These are phyloP conservation scores for Ustilago hordei DNA, from an alignment of 1,284 basidiomycete genomes.

Conservation along the genomic window DNA sequence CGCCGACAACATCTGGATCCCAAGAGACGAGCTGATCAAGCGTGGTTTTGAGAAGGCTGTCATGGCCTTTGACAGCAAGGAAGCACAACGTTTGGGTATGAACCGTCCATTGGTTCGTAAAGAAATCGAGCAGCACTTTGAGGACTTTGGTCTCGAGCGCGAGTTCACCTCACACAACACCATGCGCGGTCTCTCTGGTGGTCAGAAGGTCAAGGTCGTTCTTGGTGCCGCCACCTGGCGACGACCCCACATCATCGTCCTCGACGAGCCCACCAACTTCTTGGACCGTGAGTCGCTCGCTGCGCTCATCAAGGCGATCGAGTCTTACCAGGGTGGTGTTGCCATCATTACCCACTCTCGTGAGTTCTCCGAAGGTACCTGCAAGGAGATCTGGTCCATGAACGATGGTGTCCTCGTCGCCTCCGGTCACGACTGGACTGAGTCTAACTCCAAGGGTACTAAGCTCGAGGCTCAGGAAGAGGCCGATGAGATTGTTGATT, in stretches of 20 bases:
- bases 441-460: slow-evolving; percentile 77
- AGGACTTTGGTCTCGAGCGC: slow-evolving; percentile 69
- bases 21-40: slow-evolving; percentile 66
- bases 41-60: slow-evolving; percentile 68
- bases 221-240: slow-evolving; percentile 69
- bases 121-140: slow-evolving; percentile 70
- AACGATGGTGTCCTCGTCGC: slow-evolving; percentile 61
- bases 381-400: slow-evolving; percentile 69
- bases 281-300: slow-evolving; percentile 70
- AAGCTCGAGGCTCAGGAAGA: slow-evolving; percentile 65
- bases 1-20: slow-evolving; percentile 68
- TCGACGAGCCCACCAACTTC: slow-evolving; percentile 70
- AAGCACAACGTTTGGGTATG: slow-evolving; percentile 68
- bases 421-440: slow-evolving; percentile 82
- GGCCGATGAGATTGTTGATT: slow-evolving; percentile 57
- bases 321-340: slow-evolving; percentile 69
- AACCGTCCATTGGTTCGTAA: slow-evolving; percentile 68
- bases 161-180: slow-evolving; percentile 70
- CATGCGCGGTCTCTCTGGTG: slow-evolving; percentile 70
- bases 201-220: slow-evolving; percentile 70
- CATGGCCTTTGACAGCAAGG: slow-evolving; percentile 64
- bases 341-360: slow-evolving; percentile 68
- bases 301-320: slow-evolving; percentile 68
- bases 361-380: slow-evolving; percentile 68
- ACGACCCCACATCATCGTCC: slow-evolving; percentile 68